Evolutionary conservation across 306 rosid genomes (phyloP).

Genomic region (Dryas drummondii): DNA sequence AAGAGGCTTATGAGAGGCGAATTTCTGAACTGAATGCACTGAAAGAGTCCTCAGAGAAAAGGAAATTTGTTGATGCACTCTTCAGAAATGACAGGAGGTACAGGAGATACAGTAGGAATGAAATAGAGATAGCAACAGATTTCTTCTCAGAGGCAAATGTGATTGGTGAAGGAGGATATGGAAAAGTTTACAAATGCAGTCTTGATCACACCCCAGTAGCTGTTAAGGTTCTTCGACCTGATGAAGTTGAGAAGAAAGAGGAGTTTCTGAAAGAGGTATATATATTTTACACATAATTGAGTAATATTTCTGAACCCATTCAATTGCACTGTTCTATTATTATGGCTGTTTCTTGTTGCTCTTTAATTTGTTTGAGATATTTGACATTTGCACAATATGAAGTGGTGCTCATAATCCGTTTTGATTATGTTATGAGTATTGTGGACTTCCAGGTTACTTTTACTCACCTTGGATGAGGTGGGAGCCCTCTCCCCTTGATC

Average conservation of each 20-base stretch:
- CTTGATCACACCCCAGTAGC: conserved; percentile 94
- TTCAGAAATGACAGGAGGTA: conserved; percentile 74
- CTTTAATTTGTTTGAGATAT: background rate
- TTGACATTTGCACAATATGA: background rate
- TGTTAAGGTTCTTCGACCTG: conserved; percentile 67
- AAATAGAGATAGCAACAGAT: conserved; percentile 73
- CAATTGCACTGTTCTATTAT: conserved; percentile 17
- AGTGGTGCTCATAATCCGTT: background rate
- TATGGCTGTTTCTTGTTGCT: background rate
- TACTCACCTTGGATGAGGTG: background rate
- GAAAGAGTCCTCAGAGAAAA: conserved; percentile 66
- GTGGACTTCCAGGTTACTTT: background rate
- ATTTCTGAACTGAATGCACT: conserved; percentile 70
- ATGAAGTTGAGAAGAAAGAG: conserved; percentile 56
- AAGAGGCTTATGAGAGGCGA: conserved; percentile 83
- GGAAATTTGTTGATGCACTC: conserved; percentile 64
- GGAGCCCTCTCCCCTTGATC: background rate
- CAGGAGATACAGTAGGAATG: conserved; percentile 71
- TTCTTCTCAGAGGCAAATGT: conserved; percentile 52
- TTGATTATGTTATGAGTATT: background rate
- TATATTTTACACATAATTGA: conserved; percentile 13
- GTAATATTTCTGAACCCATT: conserved; percentile 24
- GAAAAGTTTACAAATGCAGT: conserved; percentile 86
- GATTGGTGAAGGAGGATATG: conserved; percentile 95
- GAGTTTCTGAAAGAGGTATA: conserved; percentile 92